These are phyloP conservation scores for Oxytropis ochrocephala DNA, from an alignment of 306 rosid species.

Conservation along the genomic window DNA sequence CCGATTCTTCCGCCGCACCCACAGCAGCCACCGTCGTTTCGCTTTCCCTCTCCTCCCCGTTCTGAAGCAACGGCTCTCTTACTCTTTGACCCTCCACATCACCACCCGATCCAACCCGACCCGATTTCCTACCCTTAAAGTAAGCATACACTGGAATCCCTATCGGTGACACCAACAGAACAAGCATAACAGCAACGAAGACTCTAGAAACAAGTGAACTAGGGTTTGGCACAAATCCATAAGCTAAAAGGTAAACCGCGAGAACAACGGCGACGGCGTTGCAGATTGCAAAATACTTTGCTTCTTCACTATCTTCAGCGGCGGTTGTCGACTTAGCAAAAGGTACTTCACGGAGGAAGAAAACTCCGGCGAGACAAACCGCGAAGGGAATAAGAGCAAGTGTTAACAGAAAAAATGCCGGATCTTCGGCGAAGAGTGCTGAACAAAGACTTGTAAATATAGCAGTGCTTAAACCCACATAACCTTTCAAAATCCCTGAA, in stretches of 20 bases:
- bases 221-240: constrained; percentile 50
- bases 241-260: constrained; percentile 55
- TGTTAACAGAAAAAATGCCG: constrained; percentile 62
- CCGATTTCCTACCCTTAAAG: background rate
- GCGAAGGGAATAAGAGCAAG: constrained; percentile 62
- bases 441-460: constrained; percentile 78
- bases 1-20: background rate
- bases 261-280: constrained; percentile 57
- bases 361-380: constrained; percentile 59
- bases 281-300: constrained; percentile 47
- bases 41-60: background rate
- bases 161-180: constrained; percentile 63
- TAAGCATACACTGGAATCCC: constrained; percentile 48
- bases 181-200: constrained; percentile 36
- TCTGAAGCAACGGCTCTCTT: constrained; percentile 36
- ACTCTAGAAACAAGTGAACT: constrained; percentile 27
- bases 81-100: constrained; percentile 35
- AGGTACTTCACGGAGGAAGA: constrained; percentile 75
- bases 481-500: constrained; percentile 78
- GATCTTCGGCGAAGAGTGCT: constrained; percentile 55
- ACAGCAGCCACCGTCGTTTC: background rate
- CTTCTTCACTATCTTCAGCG: constrained; percentile 39
- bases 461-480: constrained; percentile 86
- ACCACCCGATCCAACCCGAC: background rate
- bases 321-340: constrained; percentile 21